Evolutionary conservation across 2,329 filamentous ascomycete genomes (phyloP), one percentile per base, ranked within the genome.

Genomic region (Venturiaceae sp.): DNA sequence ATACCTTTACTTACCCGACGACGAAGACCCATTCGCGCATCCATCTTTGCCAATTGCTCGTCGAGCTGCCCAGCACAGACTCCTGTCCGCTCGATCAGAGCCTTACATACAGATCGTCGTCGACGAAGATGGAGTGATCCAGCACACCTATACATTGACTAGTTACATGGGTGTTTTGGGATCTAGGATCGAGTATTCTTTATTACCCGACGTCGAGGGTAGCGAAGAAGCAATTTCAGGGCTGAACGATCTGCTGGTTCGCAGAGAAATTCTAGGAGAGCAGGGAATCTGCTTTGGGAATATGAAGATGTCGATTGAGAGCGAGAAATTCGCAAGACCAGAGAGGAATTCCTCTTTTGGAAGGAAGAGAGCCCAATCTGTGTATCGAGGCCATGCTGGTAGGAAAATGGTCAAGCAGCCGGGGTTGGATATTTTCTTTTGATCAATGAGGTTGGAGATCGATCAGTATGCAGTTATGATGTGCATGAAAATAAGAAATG

Each of bases 21-120:
- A 11, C 3, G 55, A 57, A 32, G 41, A 52, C 5, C 41, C 41
- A 3, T 57, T 50, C 8, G 16, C 19, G 4, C 47, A 32, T 26
- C 23, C 21, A 9, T 61, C 65, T 9, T 63, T 72, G 2, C 65
- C 68, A 1, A 65, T 72, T 8, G 77, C 85, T 1, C 82, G 87
- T 0, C 73, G 84, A 6, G 80, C 82, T 16, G 87, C 87, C 0
- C 87, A 91, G 67, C 71, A 77, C 0, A 79, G 87, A 0, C 78
- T 89, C 23, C 81, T 87, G 37, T 75, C 78, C 21, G 83, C 84
- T 0, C 75, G 78, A 23, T 72, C 73, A 26, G 65, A 72, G 1
- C 82, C 83, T 1, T 75, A 77, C 16, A 85, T 85, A 66, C 75
- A 76, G 7, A 76, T 90, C 36, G 79, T 82, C 11, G 77, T 90